Conservation (phyloP, 169 alveolate genomes). For the Cystoisospora suis region DNA sequence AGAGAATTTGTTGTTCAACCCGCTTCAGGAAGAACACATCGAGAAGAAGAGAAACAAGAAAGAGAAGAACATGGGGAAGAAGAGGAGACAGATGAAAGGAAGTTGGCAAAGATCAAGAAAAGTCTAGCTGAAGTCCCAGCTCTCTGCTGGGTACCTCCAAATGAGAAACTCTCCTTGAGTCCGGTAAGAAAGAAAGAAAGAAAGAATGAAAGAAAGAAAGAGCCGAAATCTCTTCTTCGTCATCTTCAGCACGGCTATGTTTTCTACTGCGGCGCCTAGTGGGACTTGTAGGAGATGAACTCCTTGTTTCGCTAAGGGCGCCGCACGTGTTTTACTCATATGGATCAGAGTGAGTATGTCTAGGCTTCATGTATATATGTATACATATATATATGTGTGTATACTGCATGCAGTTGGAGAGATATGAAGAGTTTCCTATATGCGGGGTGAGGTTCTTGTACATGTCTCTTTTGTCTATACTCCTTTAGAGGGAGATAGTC, state of each 20-base stretch:
- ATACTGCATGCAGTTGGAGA: not conserved
- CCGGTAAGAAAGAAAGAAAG: not conserved
- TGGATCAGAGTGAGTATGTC: not conserved
- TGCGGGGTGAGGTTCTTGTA: no score
- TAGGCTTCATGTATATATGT: not conserved
- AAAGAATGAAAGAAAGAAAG: not conserved
- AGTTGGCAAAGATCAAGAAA: not conserved
- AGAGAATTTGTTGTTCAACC: not conserved
- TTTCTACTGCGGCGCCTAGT: not conserved
- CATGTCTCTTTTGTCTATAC: no score
- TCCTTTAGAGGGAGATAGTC: no score
- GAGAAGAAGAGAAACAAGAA: not conserved
- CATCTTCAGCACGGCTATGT: no score
- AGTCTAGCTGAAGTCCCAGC: not conserved
- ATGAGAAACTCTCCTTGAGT: slow-evolving; percentile 9
- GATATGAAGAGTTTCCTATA: no score
- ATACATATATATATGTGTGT: not conserved
- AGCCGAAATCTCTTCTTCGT: not conserved
- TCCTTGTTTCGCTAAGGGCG: no score
- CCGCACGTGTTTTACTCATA: no score
- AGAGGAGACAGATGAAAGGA: not conserved
- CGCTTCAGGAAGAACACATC: not conserved
- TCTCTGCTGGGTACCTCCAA: slow-evolving; percentile 33
- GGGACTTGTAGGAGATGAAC: not conserved
- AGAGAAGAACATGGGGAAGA: not conserved